Percentiles rank a stretch among this genome's conserved stretches.
Conservation (phyloP, 495 filamentous ascomycete species). For the Neurospora sp. region DNA sequence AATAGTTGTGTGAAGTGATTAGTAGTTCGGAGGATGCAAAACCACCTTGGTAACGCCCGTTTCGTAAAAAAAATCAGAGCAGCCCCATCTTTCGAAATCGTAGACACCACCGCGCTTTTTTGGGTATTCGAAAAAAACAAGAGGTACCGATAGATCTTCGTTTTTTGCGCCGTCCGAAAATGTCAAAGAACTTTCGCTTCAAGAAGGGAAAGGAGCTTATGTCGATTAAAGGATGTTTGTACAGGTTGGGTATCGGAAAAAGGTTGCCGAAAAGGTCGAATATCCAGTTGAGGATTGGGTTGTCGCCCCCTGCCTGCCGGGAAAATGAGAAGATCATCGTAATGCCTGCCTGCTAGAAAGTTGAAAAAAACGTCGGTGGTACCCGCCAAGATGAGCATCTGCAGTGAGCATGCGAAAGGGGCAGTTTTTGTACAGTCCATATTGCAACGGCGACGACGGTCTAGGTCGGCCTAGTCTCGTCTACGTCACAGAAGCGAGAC, state of each 20-base stretch:
- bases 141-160: constrained; percentile 28
- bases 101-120: constrained; percentile 19
- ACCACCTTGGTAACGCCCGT: constrained; percentile 26
- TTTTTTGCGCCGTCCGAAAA: constrained; percentile 26
- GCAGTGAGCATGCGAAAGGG: constrained; percentile 13
- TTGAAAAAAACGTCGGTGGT: constrained; percentile 19
- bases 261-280: constrained; percentile 19
- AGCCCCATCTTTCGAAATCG: constrained; percentile 22
- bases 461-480: constrained; percentile 12
- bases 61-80: constrained; percentile 13
- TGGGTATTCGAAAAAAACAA: constrained; percentile 16
- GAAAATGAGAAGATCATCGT: constrained; percentile 12
- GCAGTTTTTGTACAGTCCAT: constrained; percentile 16
- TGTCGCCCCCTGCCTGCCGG: constrained; percentile 21
- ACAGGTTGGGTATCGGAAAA: constrained; percentile 19
- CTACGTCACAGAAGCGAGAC: constrained; percentile 25
- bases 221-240: constrained; percentile 28
- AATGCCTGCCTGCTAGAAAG: constrained; percentile 26
- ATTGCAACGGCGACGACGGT: constrained; percentile 26
- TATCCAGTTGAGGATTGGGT: constrained; percentile 15
- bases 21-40: constrained; percentile 17
- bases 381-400: constrained; percentile 30
- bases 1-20: constrained; percentile 12
- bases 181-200: constrained; percentile 21
- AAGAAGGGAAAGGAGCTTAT: constrained; percentile 15